Evolutionary conservation across 768 basidiomycete genomes (phyloP), one percentile per base, ranked within the genome.

Genomic region (Agrocybe pediades): DNA sequence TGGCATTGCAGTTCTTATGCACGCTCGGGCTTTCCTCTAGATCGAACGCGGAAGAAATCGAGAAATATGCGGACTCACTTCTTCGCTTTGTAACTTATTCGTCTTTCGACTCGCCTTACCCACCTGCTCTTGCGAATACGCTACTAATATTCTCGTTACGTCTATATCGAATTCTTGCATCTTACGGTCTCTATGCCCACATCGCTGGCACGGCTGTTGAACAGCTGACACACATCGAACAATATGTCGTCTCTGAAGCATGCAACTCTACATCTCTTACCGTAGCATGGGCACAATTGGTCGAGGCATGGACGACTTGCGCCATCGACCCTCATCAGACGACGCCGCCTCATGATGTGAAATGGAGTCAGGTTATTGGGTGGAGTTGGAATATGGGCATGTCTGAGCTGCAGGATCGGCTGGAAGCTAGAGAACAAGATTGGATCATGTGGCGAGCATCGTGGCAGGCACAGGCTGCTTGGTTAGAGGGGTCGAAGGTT

Each of bases 301-400:
- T 92, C 2, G 81, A 83, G 54, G 72, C 77, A 0, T 98, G 94
- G 95, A 87, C 77, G 6, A 74, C 82, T 2, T 95, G 92, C 60
- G 92, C 94, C 0, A 80, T 84, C n/a, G 90, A 98, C 63, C 95
- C 96, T 6, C 96, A 98, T 65, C 76, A 79, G 50, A 95, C 93
- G 6, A 88, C 85, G 2, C 93, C 93, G 0, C 78, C 76, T 7
- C 96, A 98, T 68, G 92, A 91, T 49, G 84, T 98, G 45, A 70
- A 89, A 8, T 98, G 96, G 95, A 91, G 87, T 51, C 92, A 94
- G 62, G 74, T 96, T 9, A 70, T 75, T n/a, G 85, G 82, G 2
- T 90, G 88, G 85, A 83, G 77, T 0, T 96, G 93, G 90, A 76
- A 73, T 16, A 75, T 77, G 0, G 84, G 88, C 25, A 60, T 86